Conservation (phyloP, 106 monocot species). For the Dendrobium huoshanense region DNA sequence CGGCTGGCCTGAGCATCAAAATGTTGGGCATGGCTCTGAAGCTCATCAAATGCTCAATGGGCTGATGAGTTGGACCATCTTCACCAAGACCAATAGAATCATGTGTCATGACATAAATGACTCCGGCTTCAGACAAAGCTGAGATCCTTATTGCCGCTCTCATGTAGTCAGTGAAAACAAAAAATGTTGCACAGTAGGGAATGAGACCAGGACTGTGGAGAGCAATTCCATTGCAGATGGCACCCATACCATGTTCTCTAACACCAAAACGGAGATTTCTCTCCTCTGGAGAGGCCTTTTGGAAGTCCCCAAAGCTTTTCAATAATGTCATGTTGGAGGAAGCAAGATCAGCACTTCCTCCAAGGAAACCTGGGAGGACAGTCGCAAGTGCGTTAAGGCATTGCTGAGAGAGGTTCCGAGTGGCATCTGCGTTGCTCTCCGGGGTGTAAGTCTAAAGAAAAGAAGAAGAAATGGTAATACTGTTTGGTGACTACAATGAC, state of each 20-base stretch:
- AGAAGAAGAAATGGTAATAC: no score
- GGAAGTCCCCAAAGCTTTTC: conserved; percentile 77
- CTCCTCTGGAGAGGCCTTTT: conserved; percentile 70
- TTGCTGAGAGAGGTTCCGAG: conserved; percentile 76
- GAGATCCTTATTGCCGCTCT: conserved; percentile 74
- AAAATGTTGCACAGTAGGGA: conserved; percentile 85
- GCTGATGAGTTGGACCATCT: conserved; percentile 91
- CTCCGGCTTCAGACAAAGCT: conserved; percentile 55
- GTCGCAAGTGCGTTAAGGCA: conserved; percentile 73
- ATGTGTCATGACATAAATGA: conserved; percentile 89
- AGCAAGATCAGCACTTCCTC: conserved; percentile 81
- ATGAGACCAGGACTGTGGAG: conserved; percentile 69
- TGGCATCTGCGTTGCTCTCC: conserved; percentile 68
- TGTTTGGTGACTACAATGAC: neutral
- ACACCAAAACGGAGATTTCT: conserved; percentile 82
- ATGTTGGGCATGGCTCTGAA: conserved; percentile 90
- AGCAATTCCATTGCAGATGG: conserved; percentile 78
- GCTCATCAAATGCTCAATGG: conserved; percentile 72
- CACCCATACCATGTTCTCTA: conserved; percentile 86
- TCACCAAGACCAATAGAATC: conserved; percentile 91
- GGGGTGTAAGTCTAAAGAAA: conserved; percentile 59
- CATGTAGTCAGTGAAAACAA: conserved; percentile 92
- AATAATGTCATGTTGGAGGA: conserved; percentile 87
- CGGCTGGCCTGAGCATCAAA: conserved; percentile 70
- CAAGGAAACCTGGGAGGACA: conserved; percentile 77